Conservation (phyloP, 1,284 basidiomycete species). For the Mrakiaceae sp. region DNA sequence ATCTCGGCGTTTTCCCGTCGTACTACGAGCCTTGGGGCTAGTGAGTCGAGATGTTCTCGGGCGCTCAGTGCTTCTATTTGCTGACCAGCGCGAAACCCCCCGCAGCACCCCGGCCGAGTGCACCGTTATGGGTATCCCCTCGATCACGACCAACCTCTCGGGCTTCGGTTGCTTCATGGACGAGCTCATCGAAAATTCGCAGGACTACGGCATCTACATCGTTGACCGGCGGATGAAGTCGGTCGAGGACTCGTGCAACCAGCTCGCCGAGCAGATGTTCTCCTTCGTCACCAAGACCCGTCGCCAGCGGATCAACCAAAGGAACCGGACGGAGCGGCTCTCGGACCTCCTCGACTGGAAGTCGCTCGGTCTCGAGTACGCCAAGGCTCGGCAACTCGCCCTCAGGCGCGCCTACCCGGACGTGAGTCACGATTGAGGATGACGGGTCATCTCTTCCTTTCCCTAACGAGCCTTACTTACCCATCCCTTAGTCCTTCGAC, state of each 20-base stretch:
- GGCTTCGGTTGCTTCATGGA: constrained; percentile 99
- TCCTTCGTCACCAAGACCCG: constrained; percentile 78
- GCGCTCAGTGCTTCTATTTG: background rate
- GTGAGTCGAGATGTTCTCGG: background rate
- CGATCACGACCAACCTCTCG: constrained; percentile 91
- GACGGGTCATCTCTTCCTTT: background rate
- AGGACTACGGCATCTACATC: constrained; percentile 76
- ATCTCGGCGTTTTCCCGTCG: constrained; percentile 93
- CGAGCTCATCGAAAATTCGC: constrained; percentile 75
- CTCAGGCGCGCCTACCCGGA: constrained; percentile 91
- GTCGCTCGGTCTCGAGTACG: constrained; percentile 91
- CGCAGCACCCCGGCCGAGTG: constrained; percentile 44
- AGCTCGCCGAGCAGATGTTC: constrained; percentile 51
- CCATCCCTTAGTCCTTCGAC: constrained; percentile 48
- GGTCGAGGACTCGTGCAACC: constrained; percentile 80
- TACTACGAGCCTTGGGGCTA: constrained; percentile 82
- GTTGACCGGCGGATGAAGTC: constrained; percentile 83
- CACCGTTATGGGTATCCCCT: constrained; percentile 87
- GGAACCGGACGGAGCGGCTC: constrained; percentile 89
- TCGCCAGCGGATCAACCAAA: constrained; percentile 93
- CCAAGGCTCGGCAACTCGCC: constrained; percentile 85
- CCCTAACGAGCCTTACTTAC: too few relatives aligned
- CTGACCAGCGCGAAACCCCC: background rate
- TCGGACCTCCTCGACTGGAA: constrained; percentile 96
- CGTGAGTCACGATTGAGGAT: constrained; percentile 5